phyloP scores from a whole-genome alignment of 148 eudicot species.

The Vaccinium darrowii region DNA sequence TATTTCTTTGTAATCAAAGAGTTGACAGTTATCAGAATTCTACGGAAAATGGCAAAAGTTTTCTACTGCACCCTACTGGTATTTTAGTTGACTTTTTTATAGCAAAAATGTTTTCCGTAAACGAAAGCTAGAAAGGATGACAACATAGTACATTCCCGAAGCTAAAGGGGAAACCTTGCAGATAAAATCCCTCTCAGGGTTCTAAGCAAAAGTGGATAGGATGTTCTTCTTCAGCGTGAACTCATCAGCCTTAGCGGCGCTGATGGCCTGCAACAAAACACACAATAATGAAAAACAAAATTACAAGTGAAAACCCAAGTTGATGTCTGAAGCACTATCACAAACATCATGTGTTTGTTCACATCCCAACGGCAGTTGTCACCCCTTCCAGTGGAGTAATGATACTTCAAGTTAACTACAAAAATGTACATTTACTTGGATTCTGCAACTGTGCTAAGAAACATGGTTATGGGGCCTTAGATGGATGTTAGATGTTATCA shows the following conservation, averaged over 20 bases:
- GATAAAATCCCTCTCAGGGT: neutral
- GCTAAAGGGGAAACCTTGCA: neutral
- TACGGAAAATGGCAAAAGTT: neutral
- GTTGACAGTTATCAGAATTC: neutral
- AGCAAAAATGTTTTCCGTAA: neutral
- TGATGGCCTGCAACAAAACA: slow-evolving; percentile 69
- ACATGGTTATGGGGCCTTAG: neutral
- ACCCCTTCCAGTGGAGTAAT: neutral
- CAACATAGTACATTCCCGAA: slow-evolving; percentile 3
- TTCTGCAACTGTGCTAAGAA: neutral
- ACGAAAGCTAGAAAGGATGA: neutral
- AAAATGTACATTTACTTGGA: too few relatives aligned
- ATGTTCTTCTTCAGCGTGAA: slow-evolving; percentile 95
- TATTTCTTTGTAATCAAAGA: neutral
- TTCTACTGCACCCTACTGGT: neutral
- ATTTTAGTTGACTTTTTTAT: neutral
- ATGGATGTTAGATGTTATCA: neutral
- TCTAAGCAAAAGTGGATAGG: slow-evolving; percentile 55
- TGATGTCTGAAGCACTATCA: neutral
- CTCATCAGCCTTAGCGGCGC: slow-evolving; percentile 78
- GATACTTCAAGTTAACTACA: neutral
- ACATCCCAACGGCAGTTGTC: neutral
- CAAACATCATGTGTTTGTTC: neutral
- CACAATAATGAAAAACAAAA: neutral
- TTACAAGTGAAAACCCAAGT: neutral